Evolutionary conservation across 495 filamentous ascomycete genomes (phyloP).

Genomic region (Penicillium paxilli): DNA sequence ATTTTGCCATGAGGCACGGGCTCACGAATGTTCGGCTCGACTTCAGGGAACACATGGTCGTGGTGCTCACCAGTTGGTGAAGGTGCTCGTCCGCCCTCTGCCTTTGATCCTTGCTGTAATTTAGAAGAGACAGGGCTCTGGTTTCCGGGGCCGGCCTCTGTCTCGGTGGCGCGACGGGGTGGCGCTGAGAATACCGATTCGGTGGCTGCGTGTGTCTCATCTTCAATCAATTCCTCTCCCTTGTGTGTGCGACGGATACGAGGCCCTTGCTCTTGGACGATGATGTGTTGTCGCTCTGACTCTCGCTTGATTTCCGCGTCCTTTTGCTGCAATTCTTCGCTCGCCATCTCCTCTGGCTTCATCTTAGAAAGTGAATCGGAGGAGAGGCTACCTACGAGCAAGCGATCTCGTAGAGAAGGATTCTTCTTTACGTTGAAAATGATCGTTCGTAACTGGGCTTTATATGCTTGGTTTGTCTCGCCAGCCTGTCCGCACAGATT

Average conservation of each 20-base stretch:
- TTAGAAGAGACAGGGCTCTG: conserved; percentile 37
- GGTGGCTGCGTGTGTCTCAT: conserved; percentile 51
- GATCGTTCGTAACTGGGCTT: conserved; percentile 61
- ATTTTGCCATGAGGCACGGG: conserved; percentile 41
- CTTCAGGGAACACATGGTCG: conserved; percentile 47
- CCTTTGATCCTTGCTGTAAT: conserved; percentile 23
- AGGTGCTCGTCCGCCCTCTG: conserved; percentile 24
- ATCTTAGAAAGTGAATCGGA: conserved; percentile 76
- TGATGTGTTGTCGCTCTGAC: conserved; percentile 83
- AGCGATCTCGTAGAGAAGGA: conserved; percentile 68
- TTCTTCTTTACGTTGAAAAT: conserved; percentile 86
- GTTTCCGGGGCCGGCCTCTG: conserved; percentile 35
- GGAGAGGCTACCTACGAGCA: conserved; percentile 69
- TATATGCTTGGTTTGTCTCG: conserved; percentile 55
- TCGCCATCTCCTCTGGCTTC: conserved; percentile 85
- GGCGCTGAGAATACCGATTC: conserved; percentile 52
- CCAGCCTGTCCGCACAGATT: conserved; percentile 51
- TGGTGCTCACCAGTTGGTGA: conserved; percentile 39
- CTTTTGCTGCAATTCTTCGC: conserved; percentile 81
- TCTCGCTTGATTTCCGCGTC: conserved; percentile 72
- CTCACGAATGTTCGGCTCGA: conserved; percentile 41
- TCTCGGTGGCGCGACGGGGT: conserved; percentile 40
- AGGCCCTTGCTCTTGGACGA: conserved; percentile 79
- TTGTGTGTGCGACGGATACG: conserved; percentile 91
- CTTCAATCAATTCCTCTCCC: conserved; percentile 86